Base-by-base conservation (phyloP, 257 asterid species). In the Eucommia ulmoides region DNA sequence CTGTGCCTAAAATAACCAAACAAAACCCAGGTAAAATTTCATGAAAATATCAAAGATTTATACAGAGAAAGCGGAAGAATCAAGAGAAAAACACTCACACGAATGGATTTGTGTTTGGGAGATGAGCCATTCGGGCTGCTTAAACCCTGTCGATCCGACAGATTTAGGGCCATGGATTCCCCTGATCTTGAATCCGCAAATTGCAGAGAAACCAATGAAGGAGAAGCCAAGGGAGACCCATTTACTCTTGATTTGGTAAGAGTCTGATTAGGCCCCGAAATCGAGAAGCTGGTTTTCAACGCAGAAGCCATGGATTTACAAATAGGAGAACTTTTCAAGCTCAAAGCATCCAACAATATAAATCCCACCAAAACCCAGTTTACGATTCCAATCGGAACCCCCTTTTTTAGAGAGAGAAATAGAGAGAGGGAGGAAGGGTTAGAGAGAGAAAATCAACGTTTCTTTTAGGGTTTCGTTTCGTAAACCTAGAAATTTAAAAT, bases 291-390 rank as follows among this genome's bases (percentile, higher is more conserved):
- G 46, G 71, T 64, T 60, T 74, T 82, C 59, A 82, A 58, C 12
- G 72, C 66, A 65, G 73, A 74, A 45, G 84, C 74, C 97, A 88
- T 88, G 38, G 54, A 45, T 52, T 49, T 61, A 29, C 38, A 66
- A 48, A 61, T 45, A 17, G 33, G 3, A 23, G 15, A 65, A 58
- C 54, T 51, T 63, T 49, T 50, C 59, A 47, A 63, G 56, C 22
- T 22, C n/a, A n/a, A n/a, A n/a, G n/a, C n/a, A n/a, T n/a, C n/a
- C n/a, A n/a, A n/a, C n/a, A n/a, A n/a, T 55, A 51, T 58, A 55
- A 5, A 29, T 29, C 49, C 59, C 54, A 56, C 71, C 15, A 60
- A 75, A 64, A 49, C 9, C 19, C 24, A 63, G 63, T 14, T 20
- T 45, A 33, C n/a, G n/a, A 50, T 49, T 42, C 25, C 53, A 53